Evolutionary conservation across 1,284 basidiomycete species (phyloP).

Genomic region (Leccinum angustisporum): DNA sequence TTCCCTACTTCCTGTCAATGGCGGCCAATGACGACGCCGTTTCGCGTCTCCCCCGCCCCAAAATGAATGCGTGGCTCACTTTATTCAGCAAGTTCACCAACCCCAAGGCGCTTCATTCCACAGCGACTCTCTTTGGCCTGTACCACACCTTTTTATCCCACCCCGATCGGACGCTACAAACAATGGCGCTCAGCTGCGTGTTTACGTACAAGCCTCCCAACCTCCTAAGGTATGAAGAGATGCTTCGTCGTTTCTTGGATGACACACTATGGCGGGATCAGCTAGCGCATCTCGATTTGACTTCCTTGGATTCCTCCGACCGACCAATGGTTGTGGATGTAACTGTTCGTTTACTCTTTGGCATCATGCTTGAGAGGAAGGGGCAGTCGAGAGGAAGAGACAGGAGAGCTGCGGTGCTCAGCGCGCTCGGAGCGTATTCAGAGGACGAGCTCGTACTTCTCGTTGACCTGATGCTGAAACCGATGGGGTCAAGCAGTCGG

Average conservation of each 20-base stretch:
- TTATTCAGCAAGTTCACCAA: slow-evolving; percentile 90
- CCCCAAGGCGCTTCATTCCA: slow-evolving; percentile 81
- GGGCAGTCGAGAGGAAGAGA: slow-evolving; percentile 73
- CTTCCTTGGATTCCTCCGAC: slow-evolving; percentile 61
- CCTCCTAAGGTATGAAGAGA: slow-evolving; percentile 67
- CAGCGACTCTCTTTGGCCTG: slow-evolving; percentile 64
- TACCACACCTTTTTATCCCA: slow-evolving; percentile 83
- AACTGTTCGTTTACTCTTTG: slow-evolving; percentile 82
- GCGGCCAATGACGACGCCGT: slow-evolving; percentile 38
- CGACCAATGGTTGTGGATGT: slow-evolving; percentile 74
- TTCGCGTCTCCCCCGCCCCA: slow-evolving; percentile 50
- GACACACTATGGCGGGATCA: slow-evolving; percentile 89
- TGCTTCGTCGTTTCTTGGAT: slow-evolving; percentile 75
- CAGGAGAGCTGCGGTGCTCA: slow-evolving; percentile 76
- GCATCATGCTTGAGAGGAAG: slow-evolving; percentile 83
- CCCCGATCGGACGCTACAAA: slow-evolving; percentile 82
- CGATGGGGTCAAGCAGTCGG: slow-evolving; percentile 49
- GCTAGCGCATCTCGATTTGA: slow-evolving; percentile 72
- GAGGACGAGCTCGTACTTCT: slow-evolving; percentile 77
- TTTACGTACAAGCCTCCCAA: slow-evolving; percentile 80
- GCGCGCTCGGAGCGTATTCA: slow-evolving; percentile 68
- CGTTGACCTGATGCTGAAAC: slow-evolving; percentile 89
- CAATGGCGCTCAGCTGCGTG: slow-evolving; percentile 76
- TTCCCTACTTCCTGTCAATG: slow-evolving; percentile 74
- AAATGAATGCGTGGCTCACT: slow-evolving; percentile 75